Evolutionary conservation across 306 rosid species (phyloP).

Genomic region (Luffa aegyptiaca): DNA sequence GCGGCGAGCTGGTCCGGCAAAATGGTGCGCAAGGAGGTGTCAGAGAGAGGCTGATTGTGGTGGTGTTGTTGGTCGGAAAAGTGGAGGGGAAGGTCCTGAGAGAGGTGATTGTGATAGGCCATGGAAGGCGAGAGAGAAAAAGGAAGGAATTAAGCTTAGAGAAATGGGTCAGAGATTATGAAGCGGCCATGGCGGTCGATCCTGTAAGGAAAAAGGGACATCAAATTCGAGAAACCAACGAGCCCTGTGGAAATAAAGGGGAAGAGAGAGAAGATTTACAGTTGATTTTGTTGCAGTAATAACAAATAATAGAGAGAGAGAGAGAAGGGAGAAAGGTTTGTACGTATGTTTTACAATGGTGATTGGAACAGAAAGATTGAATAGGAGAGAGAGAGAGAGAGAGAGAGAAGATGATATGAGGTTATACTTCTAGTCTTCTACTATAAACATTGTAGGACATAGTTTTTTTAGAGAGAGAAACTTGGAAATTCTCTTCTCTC

Average conservation of each 20-base stretch:
- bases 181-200: not conserved
- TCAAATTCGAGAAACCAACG: constrained; percentile 1
- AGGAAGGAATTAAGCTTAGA: not conserved
- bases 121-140: constrained; percentile 13
- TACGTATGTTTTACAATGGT: not conserved
- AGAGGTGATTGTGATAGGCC: constrained; percentile 76
- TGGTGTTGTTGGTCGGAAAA: constrained; percentile 54
- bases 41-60: constrained; percentile 20
- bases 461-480: not conserved
- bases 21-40: constrained; percentile 21
- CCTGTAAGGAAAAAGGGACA: constrained; percentile 6
- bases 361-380: not conserved
- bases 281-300: constrained; percentile 14
- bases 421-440: not conserved
- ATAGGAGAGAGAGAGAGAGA: not conserved
- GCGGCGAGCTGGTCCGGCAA: constrained; percentile 25
- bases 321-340: not conserved
- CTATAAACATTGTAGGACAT: not conserved
- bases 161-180: not conserved
- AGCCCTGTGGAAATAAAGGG: not conserved
- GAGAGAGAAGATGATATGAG: not conserved
- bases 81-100: constrained; percentile 69
- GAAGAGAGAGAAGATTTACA: not conserved
- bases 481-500: not conserved
- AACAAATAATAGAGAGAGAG: constrained; percentile 7